A percentile compares a stretch with the other conserved stretches of the same genome.
Evolutionary conservation across 2,329 filamentous ascomycete species (phyloP).

Genomic region (Phaeosphaeria sp.): DNA sequence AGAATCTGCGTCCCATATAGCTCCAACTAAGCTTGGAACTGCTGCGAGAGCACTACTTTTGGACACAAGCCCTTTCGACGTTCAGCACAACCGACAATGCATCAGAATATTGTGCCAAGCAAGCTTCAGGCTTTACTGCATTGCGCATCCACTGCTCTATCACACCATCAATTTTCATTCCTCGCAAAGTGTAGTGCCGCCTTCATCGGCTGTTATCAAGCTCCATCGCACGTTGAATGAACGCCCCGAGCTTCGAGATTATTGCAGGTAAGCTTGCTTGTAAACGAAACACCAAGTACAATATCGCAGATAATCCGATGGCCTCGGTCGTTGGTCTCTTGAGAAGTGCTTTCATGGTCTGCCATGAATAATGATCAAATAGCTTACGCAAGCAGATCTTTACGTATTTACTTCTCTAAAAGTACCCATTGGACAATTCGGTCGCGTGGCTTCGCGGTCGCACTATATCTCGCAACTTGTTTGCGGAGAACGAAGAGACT

Average conservation of each 20-base stretch:
- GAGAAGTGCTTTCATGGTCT: not conserved
- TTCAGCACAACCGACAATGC: not conserved
- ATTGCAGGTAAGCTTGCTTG: constrained; percentile 6
- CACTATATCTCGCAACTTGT: not conserved
- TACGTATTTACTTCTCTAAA: not conserved
- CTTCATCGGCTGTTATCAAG: not conserved
- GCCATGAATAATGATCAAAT: not conserved
- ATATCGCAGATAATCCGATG: no score
- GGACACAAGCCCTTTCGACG: not conserved
- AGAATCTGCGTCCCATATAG: not conserved
- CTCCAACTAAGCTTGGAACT: not conserved
- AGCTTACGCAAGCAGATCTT: not conserved
- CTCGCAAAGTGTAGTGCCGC: not conserved
- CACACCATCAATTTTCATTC: not conserved
- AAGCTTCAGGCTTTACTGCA: not conserved
- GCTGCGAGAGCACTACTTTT: not conserved
- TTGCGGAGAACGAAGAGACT: not conserved
- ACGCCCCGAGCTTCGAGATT: constrained; percentile 1
- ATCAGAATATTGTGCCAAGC: not conserved
- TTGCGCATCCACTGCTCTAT: constrained; percentile 3
- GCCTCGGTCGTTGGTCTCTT: no score
- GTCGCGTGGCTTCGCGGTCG: not conserved
- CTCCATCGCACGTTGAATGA: constrained; percentile 3
- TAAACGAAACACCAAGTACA: no score
- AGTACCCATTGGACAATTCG: not conserved